Evolutionary conservation across 2,329 filamentous ascomycete species (phyloP).

Genomic region (Exophiala sideris): DNA sequence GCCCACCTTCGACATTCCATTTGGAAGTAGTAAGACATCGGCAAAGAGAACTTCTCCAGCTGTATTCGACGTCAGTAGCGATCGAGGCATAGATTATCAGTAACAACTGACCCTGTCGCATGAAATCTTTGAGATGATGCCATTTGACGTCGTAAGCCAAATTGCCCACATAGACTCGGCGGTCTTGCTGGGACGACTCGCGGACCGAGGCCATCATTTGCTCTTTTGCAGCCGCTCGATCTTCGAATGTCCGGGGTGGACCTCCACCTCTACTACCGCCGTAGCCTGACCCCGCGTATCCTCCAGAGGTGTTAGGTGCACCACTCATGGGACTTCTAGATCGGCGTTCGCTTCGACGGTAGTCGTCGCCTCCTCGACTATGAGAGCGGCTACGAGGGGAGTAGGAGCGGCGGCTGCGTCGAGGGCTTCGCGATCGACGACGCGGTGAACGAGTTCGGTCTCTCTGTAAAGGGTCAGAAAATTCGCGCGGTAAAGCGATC

Average conservation of each 20-base stretch:
- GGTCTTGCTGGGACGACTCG: constrained; percentile 96
- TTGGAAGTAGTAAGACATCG: constrained; percentile 98
- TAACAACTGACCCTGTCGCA: constrained; percentile 78
- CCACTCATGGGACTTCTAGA: constrained; percentile 83
- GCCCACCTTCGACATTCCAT: constrained; percentile 99
- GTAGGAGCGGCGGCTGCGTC: constrained; percentile 71
- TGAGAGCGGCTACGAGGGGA: constrained; percentile 75
- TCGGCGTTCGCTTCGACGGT: constrained; percentile 69
- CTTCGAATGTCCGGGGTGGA: constrained; percentile 73
- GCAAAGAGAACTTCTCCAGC: constrained; percentile 99
- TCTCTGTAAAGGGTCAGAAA: constrained; percentile 56
- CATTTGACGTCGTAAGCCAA: constrained; percentile 99
- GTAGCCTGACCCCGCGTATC: constrained; percentile 61
- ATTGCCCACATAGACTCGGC: constrained; percentile 98
- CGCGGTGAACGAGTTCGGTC: constrained; percentile 68
- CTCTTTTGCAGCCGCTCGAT: constrained; percentile 78
- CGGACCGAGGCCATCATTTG: constrained; percentile 94
- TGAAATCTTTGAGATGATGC: constrained; percentile 99
- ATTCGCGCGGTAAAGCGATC: constrained; percentile 10
- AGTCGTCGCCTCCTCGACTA: constrained; percentile 65
- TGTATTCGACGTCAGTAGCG: constrained; percentile 47
- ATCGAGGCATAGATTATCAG: constrained; percentile 14
- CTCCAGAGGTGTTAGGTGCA: constrained; percentile 63
- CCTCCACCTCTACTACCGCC: constrained; percentile 55
- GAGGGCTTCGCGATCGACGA: constrained; percentile 76